phyloP scores from a whole-genome alignment of 2,329 filamentous ascomycete species.

The Podosphaera aphanis region DNA sequence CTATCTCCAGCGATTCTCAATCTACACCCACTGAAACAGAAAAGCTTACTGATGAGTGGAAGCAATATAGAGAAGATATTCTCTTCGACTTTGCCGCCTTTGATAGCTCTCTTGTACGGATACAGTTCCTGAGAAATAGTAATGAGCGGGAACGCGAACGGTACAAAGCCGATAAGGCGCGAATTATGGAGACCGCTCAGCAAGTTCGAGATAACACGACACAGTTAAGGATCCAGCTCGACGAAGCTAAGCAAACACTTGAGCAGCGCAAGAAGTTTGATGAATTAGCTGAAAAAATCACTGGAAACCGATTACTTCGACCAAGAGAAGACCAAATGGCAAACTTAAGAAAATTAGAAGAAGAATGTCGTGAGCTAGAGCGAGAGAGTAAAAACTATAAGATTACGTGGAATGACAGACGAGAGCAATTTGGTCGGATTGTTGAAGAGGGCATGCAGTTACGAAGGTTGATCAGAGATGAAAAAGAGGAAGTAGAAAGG shows the following conservation, averaged over 20 bases:
- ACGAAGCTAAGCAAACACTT: conserved; percentile 51
- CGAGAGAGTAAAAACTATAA: conserved; percentile 63
- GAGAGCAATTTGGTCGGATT: conserved; percentile 69
- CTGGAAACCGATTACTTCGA: conserved; percentile 53
- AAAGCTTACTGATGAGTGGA: conserved; percentile 29
- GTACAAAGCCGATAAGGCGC: conserved; percentile 58
- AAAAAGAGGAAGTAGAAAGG: conserved; percentile 83
- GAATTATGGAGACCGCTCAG: conserved; percentile 58
- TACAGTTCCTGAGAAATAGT: conserved; percentile 66
- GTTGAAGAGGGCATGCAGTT: conserved; percentile 80
- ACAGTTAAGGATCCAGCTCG: conserved; percentile 48
- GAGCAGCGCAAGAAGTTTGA: conserved; percentile 69
- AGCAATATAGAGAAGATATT: conserved; percentile 60
- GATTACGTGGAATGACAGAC: conserved; percentile 60
- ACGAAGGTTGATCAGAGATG: conserved; percentile 66
- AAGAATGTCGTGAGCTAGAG: conserved; percentile 72
- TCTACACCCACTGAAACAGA: conserved; percentile 22
- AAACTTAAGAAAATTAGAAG: conserved; percentile 58
- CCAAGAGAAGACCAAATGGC: conserved; percentile 64
- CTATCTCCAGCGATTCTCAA: conserved; percentile 20
- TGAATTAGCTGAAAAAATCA: conserved; percentile 68
- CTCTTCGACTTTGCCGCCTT: conserved; percentile 75
- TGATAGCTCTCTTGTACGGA: conserved; percentile 63
- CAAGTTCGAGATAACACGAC: conserved; percentile 53
- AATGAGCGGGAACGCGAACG: conserved; percentile 66